phyloP scores from a whole-genome alignment of 306 rosid genomes.

The Dryas alaskensis region DNA sequence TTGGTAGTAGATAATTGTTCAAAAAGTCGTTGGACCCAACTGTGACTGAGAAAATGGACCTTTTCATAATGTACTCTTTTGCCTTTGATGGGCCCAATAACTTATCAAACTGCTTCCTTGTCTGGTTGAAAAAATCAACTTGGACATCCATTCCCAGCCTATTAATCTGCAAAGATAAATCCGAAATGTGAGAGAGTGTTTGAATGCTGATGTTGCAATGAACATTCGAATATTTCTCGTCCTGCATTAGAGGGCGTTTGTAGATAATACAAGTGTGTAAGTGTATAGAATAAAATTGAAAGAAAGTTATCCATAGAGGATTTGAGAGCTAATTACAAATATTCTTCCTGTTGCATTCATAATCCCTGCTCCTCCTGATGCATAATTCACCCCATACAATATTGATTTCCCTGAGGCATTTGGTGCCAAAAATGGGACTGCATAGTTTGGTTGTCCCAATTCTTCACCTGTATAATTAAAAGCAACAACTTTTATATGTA shows the following conservation, averaged over 20 bases:
- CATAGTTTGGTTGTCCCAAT: slow-evolving; percentile 66
- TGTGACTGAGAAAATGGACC: slow-evolving; percentile 71
- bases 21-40: slow-evolving; percentile 85
- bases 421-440: slow-evolving; percentile 74
- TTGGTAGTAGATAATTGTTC: slow-evolving; percentile 87
- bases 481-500: background rate
- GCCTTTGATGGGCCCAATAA: slow-evolving; percentile 65
- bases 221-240: no score
- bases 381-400: slow-evolving; percentile 82
- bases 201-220: no score
- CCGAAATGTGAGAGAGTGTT: background rate
- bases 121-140: slow-evolving; percentile 71
- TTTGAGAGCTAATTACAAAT: slow-evolving; percentile 59
- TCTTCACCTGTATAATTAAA: slow-evolving; percentile 65
- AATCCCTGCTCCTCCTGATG: slow-evolving; percentile 96
- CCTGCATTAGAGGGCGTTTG: no score
- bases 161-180: slow-evolving; percentile 52
- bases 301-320: background rate
- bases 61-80: slow-evolving; percentile 48
- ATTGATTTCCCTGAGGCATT: slow-evolving; percentile 65
- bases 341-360: slow-evolving; percentile 95
- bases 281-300: background rate
- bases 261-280: background rate
- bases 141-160: slow-evolving; percentile 88
- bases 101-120: slow-evolving; percentile 68